These are phyloP conservation scores for Dioszegia hungarica DNA, from an alignment of 768 basidiomycete species.

Conservation along the genomic window DNA sequence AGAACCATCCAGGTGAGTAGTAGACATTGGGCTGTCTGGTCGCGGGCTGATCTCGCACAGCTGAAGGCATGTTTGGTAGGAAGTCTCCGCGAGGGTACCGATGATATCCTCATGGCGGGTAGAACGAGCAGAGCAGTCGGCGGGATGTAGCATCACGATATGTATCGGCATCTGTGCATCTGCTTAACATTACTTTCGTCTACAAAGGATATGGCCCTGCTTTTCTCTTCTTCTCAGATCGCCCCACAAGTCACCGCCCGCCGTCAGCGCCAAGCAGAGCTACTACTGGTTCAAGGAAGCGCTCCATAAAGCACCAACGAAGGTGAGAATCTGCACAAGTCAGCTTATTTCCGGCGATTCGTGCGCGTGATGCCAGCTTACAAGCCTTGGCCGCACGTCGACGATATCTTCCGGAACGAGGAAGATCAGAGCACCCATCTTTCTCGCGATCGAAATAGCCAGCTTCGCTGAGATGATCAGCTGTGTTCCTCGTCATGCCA, in stretches of 20 bases:
- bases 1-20: constrained; percentile 34
- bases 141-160: background rate
- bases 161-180: background rate
- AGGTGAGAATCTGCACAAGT: constrained; percentile 66
- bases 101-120: too few relatives aligned
- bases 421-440: constrained; percentile 94
- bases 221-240: too few relatives aligned
- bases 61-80: constrained; percentile 37
- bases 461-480: constrained; percentile 67
- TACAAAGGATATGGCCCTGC: too few relatives aligned
- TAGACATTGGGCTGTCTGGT: too few relatives aligned
- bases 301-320: constrained; percentile 61
- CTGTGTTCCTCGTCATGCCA: background rate
- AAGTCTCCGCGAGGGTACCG: constrained; percentile 22
- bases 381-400: constrained; percentile 82
- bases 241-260: too few relatives aligned
- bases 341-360: constrained; percentile 37
- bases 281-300: constrained; percentile 36
- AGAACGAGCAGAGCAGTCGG: background rate
- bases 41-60: constrained; percentile 6
- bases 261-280: background rate
- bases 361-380: constrained; percentile 51
- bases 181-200: background rate
- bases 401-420: constrained; percentile 90
- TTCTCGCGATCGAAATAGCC: constrained; percentile 96